These are phyloP conservation scores for Pezicula rhizophila DNA, from an alignment of 2,329 filamentous ascomycete genomes.

Conservation along the genomic window DNA sequence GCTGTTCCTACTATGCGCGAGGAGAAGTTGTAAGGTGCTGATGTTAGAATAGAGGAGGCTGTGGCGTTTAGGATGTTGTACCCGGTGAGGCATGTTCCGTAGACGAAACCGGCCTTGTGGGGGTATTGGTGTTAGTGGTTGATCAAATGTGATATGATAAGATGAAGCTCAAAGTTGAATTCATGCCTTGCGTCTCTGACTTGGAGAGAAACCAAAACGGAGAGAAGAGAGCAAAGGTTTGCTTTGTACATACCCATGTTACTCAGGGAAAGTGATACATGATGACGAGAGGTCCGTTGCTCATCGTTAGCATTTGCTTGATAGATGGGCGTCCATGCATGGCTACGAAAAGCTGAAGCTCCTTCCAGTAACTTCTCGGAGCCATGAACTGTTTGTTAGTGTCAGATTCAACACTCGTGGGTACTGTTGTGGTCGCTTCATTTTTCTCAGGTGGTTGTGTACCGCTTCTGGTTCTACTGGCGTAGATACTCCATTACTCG, in stretches of 20 bases:
- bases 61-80: slow-evolving; percentile 26
- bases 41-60: slow-evolving; percentile 18
- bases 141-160: too few relatives aligned
- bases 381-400: neutral
- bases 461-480: neutral
- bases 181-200: too few relatives aligned
- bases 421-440: neutral
- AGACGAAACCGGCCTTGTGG: slow-evolving; percentile 18
- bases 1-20: slow-evolving; percentile 19
- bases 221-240: too few relatives aligned
- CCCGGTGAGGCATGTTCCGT: slow-evolving; percentile 23
- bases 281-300: slow-evolving; percentile 14
- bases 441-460: neutral
- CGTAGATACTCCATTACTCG: neutral
- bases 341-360: neutral
- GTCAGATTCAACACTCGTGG: neutral
- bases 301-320: slow-evolving; percentile 16
- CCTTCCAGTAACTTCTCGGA: neutral
- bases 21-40: slow-evolving; percentile 25
- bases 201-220: too few relatives aligned
- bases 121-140: too few relatives aligned
- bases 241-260: slow-evolving; percentile 8
- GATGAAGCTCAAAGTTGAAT: too few relatives aligned
- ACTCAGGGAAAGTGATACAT: slow-evolving; percentile 26
- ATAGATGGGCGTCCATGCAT: neutral